Evolutionary conservation across 2,329 filamentous ascomycete species (phyloP).

Genomic region (Diaporthe sp.): DNA sequence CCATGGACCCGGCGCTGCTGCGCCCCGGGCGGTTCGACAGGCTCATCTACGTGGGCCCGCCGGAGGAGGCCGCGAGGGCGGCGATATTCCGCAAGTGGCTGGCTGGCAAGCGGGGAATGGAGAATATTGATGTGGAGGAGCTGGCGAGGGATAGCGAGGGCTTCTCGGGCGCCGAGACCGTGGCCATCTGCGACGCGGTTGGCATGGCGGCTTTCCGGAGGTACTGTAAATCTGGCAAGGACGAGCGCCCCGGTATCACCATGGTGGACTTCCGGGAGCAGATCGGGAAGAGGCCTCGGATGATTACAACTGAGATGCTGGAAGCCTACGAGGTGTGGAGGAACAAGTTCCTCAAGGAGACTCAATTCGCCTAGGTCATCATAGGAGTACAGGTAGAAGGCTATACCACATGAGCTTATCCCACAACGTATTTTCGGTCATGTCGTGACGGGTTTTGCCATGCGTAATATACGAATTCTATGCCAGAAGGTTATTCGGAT

Average conservation of each 20-base stretch:
- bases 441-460: neutral
- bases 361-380: neutral
- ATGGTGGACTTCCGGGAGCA: slow-evolving; percentile 46
- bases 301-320: slow-evolving; percentile 49
- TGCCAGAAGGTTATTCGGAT: neutral
- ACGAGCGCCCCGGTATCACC: slow-evolving; percentile 46
- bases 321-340: slow-evolving; percentile 50
- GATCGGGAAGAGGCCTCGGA: slow-evolving; percentile 47
- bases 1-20: slow-evolving; percentile 86
- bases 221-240: slow-evolving; percentile 35
- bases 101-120: slow-evolving; percentile 65
- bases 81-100: slow-evolving; percentile 81
- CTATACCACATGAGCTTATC: neutral
- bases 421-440: too few species aligned
- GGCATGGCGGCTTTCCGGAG: slow-evolving; percentile 55
- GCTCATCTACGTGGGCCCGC: slow-evolving; percentile 86
- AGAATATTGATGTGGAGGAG: slow-evolving; percentile 72
- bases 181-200: slow-evolving; percentile 60
- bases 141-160: slow-evolving; percentile 77
- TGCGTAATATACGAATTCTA: too few species aligned
- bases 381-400: neutral
- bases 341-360: slow-evolving; percentile 45
- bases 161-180: slow-evolving; percentile 87
- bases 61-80: slow-evolving; percentile 76
- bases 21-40: slow-evolving; percentile 88